Base-by-base conservation (phyloP, 352 stramenopile species). In the Halophytophthora polymorphica region DNA sequence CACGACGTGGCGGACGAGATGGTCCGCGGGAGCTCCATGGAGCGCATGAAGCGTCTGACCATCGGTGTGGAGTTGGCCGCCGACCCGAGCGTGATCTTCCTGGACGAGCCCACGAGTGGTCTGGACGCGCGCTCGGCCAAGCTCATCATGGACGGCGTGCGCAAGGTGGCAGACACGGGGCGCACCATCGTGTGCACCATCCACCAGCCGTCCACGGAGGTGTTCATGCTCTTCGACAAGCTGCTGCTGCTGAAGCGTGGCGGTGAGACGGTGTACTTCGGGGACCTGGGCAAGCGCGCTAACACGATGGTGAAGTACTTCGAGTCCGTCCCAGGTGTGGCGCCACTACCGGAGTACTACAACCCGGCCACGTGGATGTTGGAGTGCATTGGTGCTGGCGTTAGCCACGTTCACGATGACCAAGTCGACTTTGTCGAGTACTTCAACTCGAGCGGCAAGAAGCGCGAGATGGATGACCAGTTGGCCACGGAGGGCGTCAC, bases 111-210 rank as follows among this genome's bases (percentile, higher is more conserved):
- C 14, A 96, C 83, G 37, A 88, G 68, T 40, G 90, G 90, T n/a
- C 60, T 97, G 6, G 90, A 97, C 56, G 79, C 77, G 15, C 88
- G 76, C 47, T 83, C 71, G 1, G 92, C 92, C n/a, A 84, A 95
- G 43, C 69, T 93, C 37, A 64, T 97, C 18, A 89, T 96, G 56
- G 69, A 86, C 14, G 75, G 93, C 3, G 70, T 97, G 13, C 84
- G 90, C 45, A 93, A 95, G 55, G 75, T 97, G 37, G 86, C 88
- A 3, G 44, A 68, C 51, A 75, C 75, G 19, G 85, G 85, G 0
- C 63, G 75, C 14, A 93, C 80, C 1, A 66, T 98, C 11, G 61
- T 97, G 4, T 96, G 92, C 37, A 97, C 88, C 28, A 98, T 98
- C 64, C 92, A 98, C 63, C 92, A 98, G 66, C 92, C 92, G 35